Conservation (phyloP, 768 basidiomycete species). For the Phlegmacium glaucopus region DNA sequence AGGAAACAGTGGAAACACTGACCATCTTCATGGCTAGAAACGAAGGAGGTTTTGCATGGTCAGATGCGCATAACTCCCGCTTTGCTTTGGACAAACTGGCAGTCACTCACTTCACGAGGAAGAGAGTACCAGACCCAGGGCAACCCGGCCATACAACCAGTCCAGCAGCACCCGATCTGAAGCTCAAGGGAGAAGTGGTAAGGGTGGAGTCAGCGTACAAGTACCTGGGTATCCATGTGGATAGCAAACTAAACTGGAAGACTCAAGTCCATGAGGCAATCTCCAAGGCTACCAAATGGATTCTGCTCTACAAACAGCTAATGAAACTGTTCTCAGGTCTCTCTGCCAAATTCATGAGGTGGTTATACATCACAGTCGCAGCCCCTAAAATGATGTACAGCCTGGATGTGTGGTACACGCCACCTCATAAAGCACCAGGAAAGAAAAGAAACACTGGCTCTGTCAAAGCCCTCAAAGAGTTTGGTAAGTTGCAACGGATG, state of each 20-base stretch:
- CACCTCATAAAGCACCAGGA: not conserved
- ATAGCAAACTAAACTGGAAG: conserved; percentile 14
- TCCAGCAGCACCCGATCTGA: not conserved
- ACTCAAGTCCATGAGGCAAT: conserved; percentile 7
- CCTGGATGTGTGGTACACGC: not conserved
- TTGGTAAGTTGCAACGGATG: not conserved
- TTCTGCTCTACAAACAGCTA: not conserved
- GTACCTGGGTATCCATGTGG: conserved; percentile 14
- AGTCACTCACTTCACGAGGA: conserved; percentile 15
- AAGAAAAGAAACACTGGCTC: not conserved
- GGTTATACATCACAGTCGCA: not conserved
- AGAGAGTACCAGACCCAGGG: not conserved
- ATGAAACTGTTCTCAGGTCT: not conserved
- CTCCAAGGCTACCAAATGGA: conserved; percentile 1
- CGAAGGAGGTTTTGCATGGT: conserved; percentile 21
- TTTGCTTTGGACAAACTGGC: conserved; percentile 9
- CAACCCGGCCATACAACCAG: too few relatives aligned
- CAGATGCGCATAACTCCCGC: conserved; percentile 22
- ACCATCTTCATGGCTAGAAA: not conserved
- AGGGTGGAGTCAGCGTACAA: too few relatives aligned
- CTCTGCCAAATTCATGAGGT: not conserved
- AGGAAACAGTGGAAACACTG: too few relatives aligned
- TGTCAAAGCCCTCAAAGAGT: not conserved
- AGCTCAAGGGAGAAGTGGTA: not conserved
- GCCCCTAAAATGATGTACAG: not conserved